Conservation (phyloP, 352 stramenopile species). For the Pythium brassicae region DNA sequence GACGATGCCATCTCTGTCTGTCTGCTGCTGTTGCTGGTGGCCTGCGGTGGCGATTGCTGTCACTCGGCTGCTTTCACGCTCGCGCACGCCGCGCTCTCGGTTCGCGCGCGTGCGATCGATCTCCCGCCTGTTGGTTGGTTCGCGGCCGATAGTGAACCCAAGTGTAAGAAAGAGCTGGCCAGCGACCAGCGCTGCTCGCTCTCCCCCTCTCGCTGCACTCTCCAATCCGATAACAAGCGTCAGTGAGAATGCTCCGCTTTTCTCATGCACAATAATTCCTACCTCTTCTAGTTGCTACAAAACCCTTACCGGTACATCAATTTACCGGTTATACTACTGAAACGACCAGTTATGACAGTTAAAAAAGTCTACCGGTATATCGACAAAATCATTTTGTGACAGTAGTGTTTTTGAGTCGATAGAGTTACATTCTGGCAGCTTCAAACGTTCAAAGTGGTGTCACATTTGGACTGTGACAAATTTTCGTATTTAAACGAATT, state of each 20-base stretch:
- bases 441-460: no score
- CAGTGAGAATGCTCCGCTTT: neutral
- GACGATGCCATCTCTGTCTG: slow-evolving; percentile 12
- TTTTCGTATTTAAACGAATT: no score
- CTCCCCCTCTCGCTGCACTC: neutral
- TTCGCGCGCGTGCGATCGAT: neutral
- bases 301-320: neutral
- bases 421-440: no score
- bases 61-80: slow-evolving; percentile 3
- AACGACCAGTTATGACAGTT: no score
- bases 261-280: neutral
- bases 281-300: neutral
- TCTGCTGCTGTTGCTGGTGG: neutral
- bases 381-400: no score
- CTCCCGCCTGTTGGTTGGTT: neutral
- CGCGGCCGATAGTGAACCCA: slow-evolving; percentile 1
- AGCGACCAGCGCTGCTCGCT: neutral
- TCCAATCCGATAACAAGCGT: neutral
- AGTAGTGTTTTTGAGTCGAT: no score
- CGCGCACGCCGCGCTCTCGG: neutral
- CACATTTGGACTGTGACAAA: no score
- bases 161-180: slow-evolving; percentile 3
- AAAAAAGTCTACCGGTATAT: no score
- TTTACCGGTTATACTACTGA: no score
- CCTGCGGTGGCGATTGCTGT: no score